These are phyloP conservation scores for Globisporangium spinosum DNA, from an alignment of 352 stramenopile genomes.

Conservation along the genomic window DNA sequence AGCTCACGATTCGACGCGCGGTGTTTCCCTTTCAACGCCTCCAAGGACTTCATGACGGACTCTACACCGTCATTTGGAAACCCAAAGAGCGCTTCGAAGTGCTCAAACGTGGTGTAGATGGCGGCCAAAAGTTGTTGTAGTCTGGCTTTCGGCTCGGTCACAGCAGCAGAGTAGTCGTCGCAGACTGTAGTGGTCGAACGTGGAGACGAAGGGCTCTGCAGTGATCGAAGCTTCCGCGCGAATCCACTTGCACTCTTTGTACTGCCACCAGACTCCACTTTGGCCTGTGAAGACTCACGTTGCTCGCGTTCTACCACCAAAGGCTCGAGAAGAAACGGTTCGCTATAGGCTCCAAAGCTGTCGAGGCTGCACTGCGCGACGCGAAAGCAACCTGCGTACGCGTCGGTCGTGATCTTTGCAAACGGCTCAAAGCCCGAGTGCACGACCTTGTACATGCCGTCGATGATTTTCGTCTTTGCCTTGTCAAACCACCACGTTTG, in stretches of 20 bases:
- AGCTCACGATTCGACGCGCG: slow-evolving; percentile 46
- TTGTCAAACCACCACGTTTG: slow-evolving; percentile 82
- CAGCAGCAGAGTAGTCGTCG: slow-evolving; percentile 10
- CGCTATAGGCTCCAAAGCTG: slow-evolving; percentile 37
- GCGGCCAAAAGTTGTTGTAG: slow-evolving; percentile 22
- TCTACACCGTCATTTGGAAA: slow-evolving; percentile 6
- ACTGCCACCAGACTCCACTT: neutral
- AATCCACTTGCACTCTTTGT: neutral
- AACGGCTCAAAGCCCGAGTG: slow-evolving; percentile 44
- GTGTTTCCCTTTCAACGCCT: slow-evolving; percentile 24
- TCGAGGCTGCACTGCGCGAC: slow-evolving; percentile 61
- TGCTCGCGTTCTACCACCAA: slow-evolving; percentile 1
- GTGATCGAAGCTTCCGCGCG: slow-evolving; percentile 11
- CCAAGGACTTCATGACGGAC: slow-evolving; percentile 18
- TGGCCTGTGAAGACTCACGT: neutral
- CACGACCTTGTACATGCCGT: slow-evolving; percentile 60
- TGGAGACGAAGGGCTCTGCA: neutral
- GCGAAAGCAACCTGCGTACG: slow-evolving; percentile 57
- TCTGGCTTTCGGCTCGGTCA: slow-evolving; percentile 18
- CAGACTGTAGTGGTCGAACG: neutral
- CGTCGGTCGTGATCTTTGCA: slow-evolving; percentile 33
- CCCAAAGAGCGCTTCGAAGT: slow-evolving; percentile 14
- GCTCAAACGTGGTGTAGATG: slow-evolving; percentile 19
- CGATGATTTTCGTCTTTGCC: slow-evolving; percentile 55
- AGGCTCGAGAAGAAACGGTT: slow-evolving; percentile 52